Evolutionary conservation across 2,329 filamentous ascomycete species (phyloP), one percentile per base, ranked within the genome.

Genomic region (Colletotrichum orbiculare): DNA sequence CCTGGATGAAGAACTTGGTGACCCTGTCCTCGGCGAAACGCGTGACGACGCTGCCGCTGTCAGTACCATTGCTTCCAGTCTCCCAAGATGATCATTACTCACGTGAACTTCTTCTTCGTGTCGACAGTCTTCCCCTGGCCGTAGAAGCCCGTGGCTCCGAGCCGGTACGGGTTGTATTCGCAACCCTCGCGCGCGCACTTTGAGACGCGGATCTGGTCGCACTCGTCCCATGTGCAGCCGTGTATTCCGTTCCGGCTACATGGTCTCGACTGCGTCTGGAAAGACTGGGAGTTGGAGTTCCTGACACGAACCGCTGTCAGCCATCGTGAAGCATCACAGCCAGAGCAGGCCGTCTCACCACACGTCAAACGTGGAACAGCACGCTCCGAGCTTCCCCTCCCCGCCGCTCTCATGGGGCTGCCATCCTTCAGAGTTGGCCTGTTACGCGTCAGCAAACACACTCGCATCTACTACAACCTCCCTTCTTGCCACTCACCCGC

Each of bases 171-270:
- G 80, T 89, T 89, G 80, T 86, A 89, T 71, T 89, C 87, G 71
- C 88, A 91, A 25, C 88, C 88, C 68, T 87, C 85, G 63, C 85
- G 84, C 74, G 90, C 88, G 76, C 88, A 90, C 39, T 87, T 67
- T 85, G 83, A 66, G 79, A 75, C 54, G 71, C 70, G 11, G 72
- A 84, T 83, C 69, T 82, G 85, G 60, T 25, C 45, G 12, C 78
- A 75, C 13, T 47, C 43, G 1, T 13, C 10, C 35, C 17, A 41
- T 3, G 60, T 8, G 33, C 69, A 73, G 41, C 8, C 35, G 38
- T 58, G 1, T 4, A 60, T 11, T 48, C 55, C 42, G 37, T 45
- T 10, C 37, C 25, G 11, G 9, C n/a, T 33, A n/a, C 65, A 67
- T 1, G 49, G 38, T 34, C 61, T 64, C 8, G 65, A 61, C 2